Base-by-base conservation (phyloP, 2,329 filamentous ascomycete genomes). In the Cucurbitaria berberidis region DNA sequence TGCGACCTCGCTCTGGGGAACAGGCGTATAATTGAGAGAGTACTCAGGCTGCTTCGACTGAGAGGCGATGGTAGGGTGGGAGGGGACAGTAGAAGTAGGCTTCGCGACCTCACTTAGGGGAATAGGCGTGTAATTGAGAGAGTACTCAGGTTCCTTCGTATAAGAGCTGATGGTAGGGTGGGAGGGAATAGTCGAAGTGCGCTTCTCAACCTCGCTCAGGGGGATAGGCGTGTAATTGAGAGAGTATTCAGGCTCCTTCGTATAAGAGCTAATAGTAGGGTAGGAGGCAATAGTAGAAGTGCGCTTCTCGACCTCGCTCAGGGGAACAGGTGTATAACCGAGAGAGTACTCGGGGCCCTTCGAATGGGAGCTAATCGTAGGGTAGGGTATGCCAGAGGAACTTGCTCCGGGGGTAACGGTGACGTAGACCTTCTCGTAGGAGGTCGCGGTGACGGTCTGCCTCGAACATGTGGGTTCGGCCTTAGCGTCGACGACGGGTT, bases 361-460 rank as follows among this genome's bases (percentile, higher is more conserved):
- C 15, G 45, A 30, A 11, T 36, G 30, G 1, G 35, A 26, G 27
- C 50, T 39, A 22, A 53, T 45, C 32, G 52, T 54, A 57, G 39
- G 58, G 60, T 54, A 53, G 2, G 42, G n/a, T n/a, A n/a, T n/a
- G n/a, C n/a, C n/a, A n/a, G n/a, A n/a, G n/a, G n/a, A n/a, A n/a
- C n/a, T 21, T 27, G 51, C 51, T 15, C 62, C 48, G 11, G 54
- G 36, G 6, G 62, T 57, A 35, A 70, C 60, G 13, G 66, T 72
- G 40, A 69, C 62, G 10, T 66, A 67, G 15, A 63, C 46, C 38
- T 53, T 67, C 42, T 67, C 63, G 21, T 45, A 46, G 9, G 44
- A 51, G 10, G 62, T 67, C 8, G 48, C 57, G 21, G 60, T 64
- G 43, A 67, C 56, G 22, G 57, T 68, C n/a, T 43, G 47, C 22